Conservation (phyloP, 441 rosid species). For the Flueggea neowawraea region DNA sequence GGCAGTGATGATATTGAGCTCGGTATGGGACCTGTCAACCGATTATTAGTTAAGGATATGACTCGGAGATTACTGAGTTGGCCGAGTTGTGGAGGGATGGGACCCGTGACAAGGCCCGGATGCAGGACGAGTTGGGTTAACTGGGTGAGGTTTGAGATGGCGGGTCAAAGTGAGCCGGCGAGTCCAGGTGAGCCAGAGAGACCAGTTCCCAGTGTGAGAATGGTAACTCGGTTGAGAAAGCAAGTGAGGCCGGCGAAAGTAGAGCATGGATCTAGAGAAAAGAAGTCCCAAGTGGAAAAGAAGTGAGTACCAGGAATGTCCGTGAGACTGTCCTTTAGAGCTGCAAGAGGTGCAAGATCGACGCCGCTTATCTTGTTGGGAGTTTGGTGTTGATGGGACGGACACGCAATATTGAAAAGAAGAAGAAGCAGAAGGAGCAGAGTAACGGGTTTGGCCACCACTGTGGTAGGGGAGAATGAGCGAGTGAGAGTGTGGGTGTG, state of each 20-base stretch:
- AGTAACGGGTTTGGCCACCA: too few species aligned
- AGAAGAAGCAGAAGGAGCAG: too few species aligned
- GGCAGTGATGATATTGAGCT: slow-evolving; percentile 38
- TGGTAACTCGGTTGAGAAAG: slow-evolving; percentile 39
- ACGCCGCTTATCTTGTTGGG: neutral
- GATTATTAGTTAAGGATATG: slow-evolving; percentile 64
- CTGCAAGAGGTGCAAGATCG: slow-evolving; percentile 50
- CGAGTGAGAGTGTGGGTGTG: too few species aligned
- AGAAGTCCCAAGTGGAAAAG: slow-evolving; percentile 83
- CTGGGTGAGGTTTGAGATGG: slow-evolving; percentile 47
- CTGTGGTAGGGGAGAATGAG: too few species aligned
- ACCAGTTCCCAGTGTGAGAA: slow-evolving; percentile 55
- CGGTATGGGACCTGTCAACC: slow-evolving; percentile 71
- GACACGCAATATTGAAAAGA: too few species aligned
- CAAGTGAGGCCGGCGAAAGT: slow-evolving; percentile 73
- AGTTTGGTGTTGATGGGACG: too few species aligned
- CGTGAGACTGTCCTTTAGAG: slow-evolving; percentile 53
- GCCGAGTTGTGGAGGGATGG: slow-evolving; percentile 57
- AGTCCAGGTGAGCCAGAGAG: slow-evolving; percentile 44
- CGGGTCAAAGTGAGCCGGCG: slow-evolving; percentile 64
- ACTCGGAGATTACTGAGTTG: slow-evolving; percentile 51
- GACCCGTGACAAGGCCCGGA: slow-evolving; percentile 74
- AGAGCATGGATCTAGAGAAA: slow-evolving; percentile 64
- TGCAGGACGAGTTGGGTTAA: slow-evolving; percentile 64
- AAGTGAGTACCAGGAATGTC: slow-evolving; percentile 68